Base-by-base conservation (phyloP, 345 rosid species). In the Arabidopsis suecica region DNA sequence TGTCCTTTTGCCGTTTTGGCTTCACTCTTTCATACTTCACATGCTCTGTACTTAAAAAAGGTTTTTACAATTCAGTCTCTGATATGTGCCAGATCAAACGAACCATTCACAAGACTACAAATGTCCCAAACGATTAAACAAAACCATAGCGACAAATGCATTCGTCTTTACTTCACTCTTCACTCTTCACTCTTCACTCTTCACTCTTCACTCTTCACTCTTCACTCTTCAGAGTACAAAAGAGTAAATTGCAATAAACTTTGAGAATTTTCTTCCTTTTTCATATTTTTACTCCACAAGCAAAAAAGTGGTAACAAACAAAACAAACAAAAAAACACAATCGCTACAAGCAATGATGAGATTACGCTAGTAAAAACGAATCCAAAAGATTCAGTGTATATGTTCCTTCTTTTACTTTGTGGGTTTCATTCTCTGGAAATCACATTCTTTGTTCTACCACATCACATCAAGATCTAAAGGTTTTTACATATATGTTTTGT, bases 401-500 rank as follows among this genome's bases (percentile, higher is more conserved):
- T 36, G 65, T 55, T 61, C 56, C n/a, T 68, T 67, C 58, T 76
- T 54, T 60, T 60, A 32, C 74, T 60, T 53, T 53, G 41, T 42
- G 69, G 47, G 60, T 74, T 74, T 66, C 72, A 38, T 16, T 65
- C 44, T 58, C 53, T 59, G 53, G 61, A 38, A 36, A 18, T 40
- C 53, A 50, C 56, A 61, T 68, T 76, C 20, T 34, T 62, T 61
- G 59, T 61, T 69, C 59, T 44, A 69, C 65, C 57, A 62, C 59
- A 70, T 2, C 47, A 70, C 66, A 70, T 47, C 71, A 77, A 77
- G 56, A 77, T 70, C 71, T 70, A 45, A 51, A 70, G 28, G 76
- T 37, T 30, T 63, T 64, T 48, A 74, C 69, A 75, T 16, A 33
- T 57, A 61, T 61, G 56, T 64, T 55, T 42, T 42, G 34, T 70